Evolutionary conservation across 257 asterid species (phyloP), one percentile per base, ranked within the genome.

Genomic region (Rhazya stricta): DNA sequence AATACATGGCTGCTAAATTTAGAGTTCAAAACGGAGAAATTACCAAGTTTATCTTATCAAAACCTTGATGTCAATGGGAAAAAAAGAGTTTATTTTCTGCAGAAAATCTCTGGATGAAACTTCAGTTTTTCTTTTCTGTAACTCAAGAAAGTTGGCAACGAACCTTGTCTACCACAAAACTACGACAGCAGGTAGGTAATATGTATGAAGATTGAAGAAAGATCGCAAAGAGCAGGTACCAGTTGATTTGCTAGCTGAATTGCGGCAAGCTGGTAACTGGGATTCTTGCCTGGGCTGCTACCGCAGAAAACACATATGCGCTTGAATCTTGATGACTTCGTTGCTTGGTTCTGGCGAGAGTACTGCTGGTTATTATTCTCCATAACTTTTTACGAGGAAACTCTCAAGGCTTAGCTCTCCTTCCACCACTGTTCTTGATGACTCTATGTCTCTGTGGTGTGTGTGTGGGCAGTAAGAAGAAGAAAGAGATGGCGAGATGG

Each of bases 251-350:
- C 97, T 13, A 91, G 97, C 57, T 91, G 96, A 54, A 86, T 83
- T 23, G 97, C 96, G 0, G 96, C 94, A 68, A 88, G 79, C 78
- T 89, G 94, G 61, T 91, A 91, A 74, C 86, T 87, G 11, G 96
- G 92, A 25, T 84, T 91, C 81, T 91, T 91, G 45, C 97, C 97
- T 0, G 94, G 90, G 79, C 97, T 91, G 85, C 96, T 89, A 9
- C 96, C 96, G 77, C 97, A 91, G 82, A 89, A 89, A 23, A 89
- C 96, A 76, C 97, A 89, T 5, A 91, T 77, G 34, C 96, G 79
- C 78, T 86, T 87, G 92, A 91, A 91, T 88, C 97, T 86, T 70
- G 97, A 91, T 41, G 85, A 16, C 66, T 83, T 81, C 41, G 79
- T 72, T 66, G 80, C 46, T 69, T 74, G 81, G 46, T 74, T 11